Base-by-base conservation (phyloP, 805 yeast genomes). In the Saccharomycopsis fodiens region DNA sequence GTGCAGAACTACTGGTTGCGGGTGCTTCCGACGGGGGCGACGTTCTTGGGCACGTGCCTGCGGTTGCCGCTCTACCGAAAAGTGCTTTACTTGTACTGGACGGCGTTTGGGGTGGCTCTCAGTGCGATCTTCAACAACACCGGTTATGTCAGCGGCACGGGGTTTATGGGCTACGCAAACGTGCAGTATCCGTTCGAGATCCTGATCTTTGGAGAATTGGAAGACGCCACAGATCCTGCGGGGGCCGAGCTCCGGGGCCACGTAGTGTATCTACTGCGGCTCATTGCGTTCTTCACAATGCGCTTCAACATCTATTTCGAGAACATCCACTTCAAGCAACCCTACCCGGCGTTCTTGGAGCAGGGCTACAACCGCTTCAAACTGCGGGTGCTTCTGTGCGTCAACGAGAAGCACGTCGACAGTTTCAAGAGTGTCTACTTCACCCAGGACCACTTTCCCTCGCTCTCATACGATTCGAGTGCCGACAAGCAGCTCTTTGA, bases 141-240 rank as follows among this genome's bases (percentile, higher is more conserved):
- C 12, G 35, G 30, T 15, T 47, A 47, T 21, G 37, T 39, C 22
- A 44, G 23, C 25, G 48, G 51, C 10, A 35, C 27, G 7, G 51
- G 51, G 16, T 47, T 47, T 34, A 30, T 22, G 30, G 47, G 47
- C 12, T 44, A 27, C 35, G 47, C 48, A n/a, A 39, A 35, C 12
- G 17, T 44, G 7, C 15, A 13, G 8, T 34, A 17, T 4, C 39
- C 46, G 3, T 47, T 47, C 30, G 25, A 39, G 13, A 5, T 4
- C 12, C 12, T 39, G 3, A 8, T 44, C 2, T 47, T 47, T 21
- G 12, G 19, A 2, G 44, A 43, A 20, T 36, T 47, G 12, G 17
- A 47, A 16, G 17, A 10, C 29, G 22, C 19, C 7, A 25, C 6
- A 4, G 22, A 17, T 35, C 23, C 4, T 3, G 23, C 12, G 7